Conservation (phyloP, 2,329 filamentous ascomycete species). For the Simplicillium sp. region DNA sequence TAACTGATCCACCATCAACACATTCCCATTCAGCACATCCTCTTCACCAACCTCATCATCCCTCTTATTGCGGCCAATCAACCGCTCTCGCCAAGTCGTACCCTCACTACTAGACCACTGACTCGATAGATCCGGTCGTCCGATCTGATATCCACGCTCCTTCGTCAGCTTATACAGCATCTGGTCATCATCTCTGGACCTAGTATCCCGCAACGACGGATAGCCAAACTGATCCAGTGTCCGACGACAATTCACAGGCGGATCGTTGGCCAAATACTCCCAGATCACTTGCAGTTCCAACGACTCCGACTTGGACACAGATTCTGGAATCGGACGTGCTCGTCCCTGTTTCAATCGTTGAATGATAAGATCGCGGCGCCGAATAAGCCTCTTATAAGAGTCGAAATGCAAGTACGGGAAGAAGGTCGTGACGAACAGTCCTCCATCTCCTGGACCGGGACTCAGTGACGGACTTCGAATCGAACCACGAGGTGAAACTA, state of each 20-base stretch:
- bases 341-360: slow-evolving; percentile 43
- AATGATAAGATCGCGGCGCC: slow-evolving; percentile 44
- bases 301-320: slow-evolving; percentile 43
- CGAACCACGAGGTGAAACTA: slow-evolving; percentile 26
- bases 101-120: slow-evolving; percentile 20
- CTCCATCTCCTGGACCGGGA: slow-evolving; percentile 13
- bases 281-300: slow-evolving; percentile 52
- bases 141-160: slow-evolving; percentile 20
- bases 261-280: slow-evolving; percentile 52
- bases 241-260: slow-evolving; percentile 50
- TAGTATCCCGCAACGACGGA: slow-evolving; percentile 49
- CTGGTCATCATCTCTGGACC: slow-evolving; percentile 54
- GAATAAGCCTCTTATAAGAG: slow-evolving; percentile 48
- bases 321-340: slow-evolving; percentile 43
- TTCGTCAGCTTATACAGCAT: slow-evolving; percentile 60
- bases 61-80: slow-evolving; percentile 8
- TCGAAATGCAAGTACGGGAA: slow-evolving; percentile 57
- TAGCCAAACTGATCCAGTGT: slow-evolving; percentile 57
- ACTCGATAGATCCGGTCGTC: slow-evolving; percentile 14
- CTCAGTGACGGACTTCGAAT: slow-evolving; percentile 20
- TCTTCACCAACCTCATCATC: slow-evolving; percentile 15
- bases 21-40: slow-evolving; percentile 40
- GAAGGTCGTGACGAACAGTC: slow-evolving; percentile 38
- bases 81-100: slow-evolving; percentile 16
- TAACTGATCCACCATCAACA: slow-evolving; percentile 58